Percentiles rank a stretch among this genome's conserved stretches.
These are phyloP conservation scores for Pterocarpus macrocarpus DNA, from an alignment of 306 rosid species.

Conservation along the genomic window DNA sequence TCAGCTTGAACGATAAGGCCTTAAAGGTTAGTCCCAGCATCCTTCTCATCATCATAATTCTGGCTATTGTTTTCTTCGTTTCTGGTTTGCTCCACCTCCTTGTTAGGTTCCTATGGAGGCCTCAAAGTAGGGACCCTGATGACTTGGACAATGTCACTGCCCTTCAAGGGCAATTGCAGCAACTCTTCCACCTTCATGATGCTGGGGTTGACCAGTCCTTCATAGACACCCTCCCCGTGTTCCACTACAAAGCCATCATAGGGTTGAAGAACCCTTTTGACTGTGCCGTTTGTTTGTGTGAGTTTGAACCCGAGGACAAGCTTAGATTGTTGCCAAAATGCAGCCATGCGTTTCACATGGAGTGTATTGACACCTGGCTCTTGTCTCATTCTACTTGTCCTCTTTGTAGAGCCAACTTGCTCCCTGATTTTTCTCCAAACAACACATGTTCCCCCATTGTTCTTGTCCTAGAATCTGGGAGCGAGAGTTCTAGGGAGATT, in stretches of 20 bases:
- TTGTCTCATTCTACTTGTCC: slow-evolving; percentile 98
- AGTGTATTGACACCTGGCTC: slow-evolving; percentile 96
- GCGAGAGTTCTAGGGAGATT: slow-evolving; percentile 82
- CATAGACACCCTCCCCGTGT: slow-evolving; percentile 89
- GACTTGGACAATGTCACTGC: slow-evolving; percentile 75
- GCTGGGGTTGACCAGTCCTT: slow-evolving; percentile 96
- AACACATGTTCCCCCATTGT: slow-evolving; percentile 67
- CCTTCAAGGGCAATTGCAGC: slow-evolving; percentile 94
- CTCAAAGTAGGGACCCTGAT: slow-evolving; percentile 68
- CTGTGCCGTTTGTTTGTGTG: slow-evolving; percentile 95
- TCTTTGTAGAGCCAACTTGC: slow-evolving; percentile 79
- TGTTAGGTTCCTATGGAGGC: slow-evolving; percentile 78
- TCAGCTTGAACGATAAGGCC: slow-evolving; percentile 64
- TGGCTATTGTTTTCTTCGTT: slow-evolving; percentile 87
- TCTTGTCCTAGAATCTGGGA: slow-evolving; percentile 89
- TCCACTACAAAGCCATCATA: slow-evolving; percentile 79
- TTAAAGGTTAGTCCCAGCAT: slow-evolving; percentile 74
- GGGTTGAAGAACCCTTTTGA: slow-evolving; percentile 91
- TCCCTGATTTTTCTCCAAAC: slow-evolving; percentile 68
- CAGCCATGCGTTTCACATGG: slow-evolving; percentile 94
- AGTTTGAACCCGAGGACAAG: slow-evolving; percentile 83
- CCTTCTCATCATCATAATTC: slow-evolving; percentile 75
- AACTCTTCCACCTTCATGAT: slow-evolving; percentile 94
- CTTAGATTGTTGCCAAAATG: slow-evolving; percentile 93
- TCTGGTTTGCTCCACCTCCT: slow-evolving; percentile 95